phyloP scores from a whole-genome alignment of 805 yeast genomes.

The Millerago galiae region DNA sequence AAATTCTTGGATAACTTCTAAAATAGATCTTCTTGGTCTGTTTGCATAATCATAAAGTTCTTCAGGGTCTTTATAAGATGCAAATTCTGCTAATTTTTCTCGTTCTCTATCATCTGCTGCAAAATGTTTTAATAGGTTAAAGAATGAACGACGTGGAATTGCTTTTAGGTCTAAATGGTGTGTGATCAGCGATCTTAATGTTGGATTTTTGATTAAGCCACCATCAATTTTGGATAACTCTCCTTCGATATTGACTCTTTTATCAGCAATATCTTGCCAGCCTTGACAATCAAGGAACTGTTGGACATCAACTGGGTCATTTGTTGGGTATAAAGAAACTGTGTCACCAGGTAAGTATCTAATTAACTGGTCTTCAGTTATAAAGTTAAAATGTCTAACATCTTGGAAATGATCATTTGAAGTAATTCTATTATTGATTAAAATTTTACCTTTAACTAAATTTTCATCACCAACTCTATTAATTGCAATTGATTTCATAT shows the following conservation, averaged over 20 bases:
- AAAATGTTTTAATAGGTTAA: slow-evolving; percentile 68
- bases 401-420: slow-evolving; percentile 79
- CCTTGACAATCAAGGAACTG: slow-evolving; percentile 59
- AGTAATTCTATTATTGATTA: slow-evolving; percentile 56
- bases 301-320: slow-evolving; percentile 58
- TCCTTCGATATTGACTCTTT: slow-evolving; percentile 32
- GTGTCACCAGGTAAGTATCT: slow-evolving; percentile 75
- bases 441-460: slow-evolving; percentile 38
- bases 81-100: slow-evolving; percentile 72
- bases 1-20: slow-evolving; percentile 82
- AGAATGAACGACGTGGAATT: slow-evolving; percentile 81
- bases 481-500: slow-evolving; percentile 24
- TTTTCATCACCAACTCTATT: slow-evolving; percentile 22
- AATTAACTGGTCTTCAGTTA: slow-evolving; percentile 14
- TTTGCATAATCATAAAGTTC: slow-evolving; percentile 89
- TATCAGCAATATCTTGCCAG: slow-evolving; percentile 71
- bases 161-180: slow-evolving; percentile 79
- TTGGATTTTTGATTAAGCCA: slow-evolving; percentile 54
- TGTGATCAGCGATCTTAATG: slow-evolving; percentile 64
- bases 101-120: slow-evolving; percentile 66
- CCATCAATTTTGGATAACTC: slow-evolving; percentile 37
- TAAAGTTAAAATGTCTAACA: slow-evolving; percentile 50
- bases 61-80: slow-evolving; percentile 64
- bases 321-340: slow-evolving; percentile 66
- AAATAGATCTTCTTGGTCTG: slow-evolving; percentile 80